Evolutionary conservation across 805 yeast genomes (phyloP), one percentile per base, ranked within the genome.

Genomic region (Metschnikowia colocasiae): DNA sequence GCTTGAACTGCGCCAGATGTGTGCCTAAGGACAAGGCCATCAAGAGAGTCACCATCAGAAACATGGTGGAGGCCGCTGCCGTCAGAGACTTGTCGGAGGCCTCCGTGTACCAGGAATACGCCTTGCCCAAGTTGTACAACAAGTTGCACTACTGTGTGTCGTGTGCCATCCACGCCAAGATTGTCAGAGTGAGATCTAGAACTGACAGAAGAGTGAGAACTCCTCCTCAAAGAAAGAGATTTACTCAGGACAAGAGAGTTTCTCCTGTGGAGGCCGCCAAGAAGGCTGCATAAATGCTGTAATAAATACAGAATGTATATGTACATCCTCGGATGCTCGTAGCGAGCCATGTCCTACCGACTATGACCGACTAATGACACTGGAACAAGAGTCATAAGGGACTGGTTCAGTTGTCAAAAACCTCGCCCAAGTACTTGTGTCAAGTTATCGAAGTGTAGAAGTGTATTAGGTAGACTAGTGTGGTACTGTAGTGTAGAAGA

Each of bases 31-130:
- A 94, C 78, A 94, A 94, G 87, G 98, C 99, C 78, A 94, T 94
- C 88, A 94, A 94, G 94, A 89, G 99, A 82, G 95, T 94, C 84
- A 90, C 97, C 78, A 85, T 94, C 87, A 88, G 97, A 83, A 94
- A 94, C 96, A 94, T 94, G 92, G 99, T 94, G 68, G 99, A 94
- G 84, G 94, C 97, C 66, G 99, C 99, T 75, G 94, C 99, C 70
- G 95, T 94, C 73, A 91, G 99, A 85, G 99, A 94, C 80, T 83
- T 94, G 78, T 87, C 96, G 67, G 99, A 94, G 81, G 99, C 99
- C 68, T 91, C 97, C 54, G 98, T 94, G 69, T 94, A 94, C 87
- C 82, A 87, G 69, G 99, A 94, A 83, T 94, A 94, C 83, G 98
- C 96, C 71, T 81, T 94, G 69, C 99, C 99, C 80, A 94, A 94